Evolutionary conservation across 176 grass and related monocot genomes (phyloP), one percentile per base, ranked within the genome.

Genomic region (Oryza officinalis): DNA sequence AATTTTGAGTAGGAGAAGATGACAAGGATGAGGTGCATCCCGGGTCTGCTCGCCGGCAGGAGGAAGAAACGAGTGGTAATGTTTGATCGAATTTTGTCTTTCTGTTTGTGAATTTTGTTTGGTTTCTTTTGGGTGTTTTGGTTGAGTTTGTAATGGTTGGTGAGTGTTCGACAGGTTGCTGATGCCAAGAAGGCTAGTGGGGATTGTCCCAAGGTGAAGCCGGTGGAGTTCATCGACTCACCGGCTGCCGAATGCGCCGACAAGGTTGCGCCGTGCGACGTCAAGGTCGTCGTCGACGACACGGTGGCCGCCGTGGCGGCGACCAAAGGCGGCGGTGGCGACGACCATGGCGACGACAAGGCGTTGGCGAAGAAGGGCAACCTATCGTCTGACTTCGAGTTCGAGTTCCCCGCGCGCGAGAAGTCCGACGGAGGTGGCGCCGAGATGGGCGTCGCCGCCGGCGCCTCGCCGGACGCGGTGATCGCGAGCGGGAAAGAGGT

Each of bases 1-100:
- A 17, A 30, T 78, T 13, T 54, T 26, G 23, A 44, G 49, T 26
- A 13, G 35, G 28, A 17, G 6, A 81, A 47, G 57, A 98, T 98
- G 96, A 83, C 93, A 25, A 99, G 22, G 84, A 85, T 99, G 69
- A 75, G 72, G 76, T 99, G 96, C 85, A 89, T 99, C 77, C 84
- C 85, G 47, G 9, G 44, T 69, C 87, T 98, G 60, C 85, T 94
- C 61, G 54, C 57, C 38, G 77, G 83, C 31, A 90, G 89, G 90
- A 93, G 85, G 87, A 95, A 99, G 61, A 96, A 94, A 91, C 74
- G 71, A 25, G 84, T 87, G 63, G 90, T 75, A 14, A 37, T 76
- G 5, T 77, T 81, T 27, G 15, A 12, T n/a, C 18, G 41, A 61
- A 60, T 60, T 60, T 60, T n/a, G 22, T 8, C 8, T 2, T 44